Evolutionary conservation across 768 basidiomycete genomes (phyloP).

Genomic region (Candolleomyces efflorescens): DNA sequence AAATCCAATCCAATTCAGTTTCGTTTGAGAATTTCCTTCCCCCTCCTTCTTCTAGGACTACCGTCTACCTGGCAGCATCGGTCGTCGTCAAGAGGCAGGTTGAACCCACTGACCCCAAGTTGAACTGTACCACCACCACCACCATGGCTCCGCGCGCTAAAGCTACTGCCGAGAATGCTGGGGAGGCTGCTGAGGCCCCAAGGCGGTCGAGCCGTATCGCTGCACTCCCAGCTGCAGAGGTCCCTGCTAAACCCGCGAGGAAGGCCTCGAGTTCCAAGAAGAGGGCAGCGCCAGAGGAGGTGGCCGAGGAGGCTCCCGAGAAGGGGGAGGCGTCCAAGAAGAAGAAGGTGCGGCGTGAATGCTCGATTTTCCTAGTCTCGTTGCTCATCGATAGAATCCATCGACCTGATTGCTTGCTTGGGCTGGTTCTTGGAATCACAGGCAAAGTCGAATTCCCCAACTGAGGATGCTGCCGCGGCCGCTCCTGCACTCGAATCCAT

Average conservation of each 20-base stretch:
- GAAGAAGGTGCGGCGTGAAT: slow-evolving; percentile 32
- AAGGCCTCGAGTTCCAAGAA: slow-evolving; percentile 36
- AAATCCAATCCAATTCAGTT: no score
- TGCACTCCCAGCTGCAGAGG: slow-evolving; percentile 39
- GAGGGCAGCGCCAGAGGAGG: slow-evolving; percentile 31
- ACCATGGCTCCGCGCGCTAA: background rate
- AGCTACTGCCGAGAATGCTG: background rate
- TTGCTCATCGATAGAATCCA: background rate
- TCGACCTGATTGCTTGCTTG: slow-evolving; percentile 1
- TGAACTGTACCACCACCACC: no score
- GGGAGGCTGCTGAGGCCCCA: slow-evolving; percentile 32
- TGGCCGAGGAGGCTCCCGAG: slow-evolving; percentile 24
- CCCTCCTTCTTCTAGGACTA: no score
- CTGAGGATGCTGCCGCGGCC: slow-evolving; percentile 20
- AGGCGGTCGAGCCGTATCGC: slow-evolving; percentile 58
- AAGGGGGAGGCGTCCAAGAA: slow-evolving; percentile 2
- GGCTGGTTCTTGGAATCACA: slow-evolving; percentile 4
- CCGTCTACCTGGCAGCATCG: no score
- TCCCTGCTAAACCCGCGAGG: slow-evolving; percentile 19
- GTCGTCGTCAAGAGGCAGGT: no score
- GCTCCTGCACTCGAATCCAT: slow-evolving; percentile 33
- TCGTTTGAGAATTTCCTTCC: no score
- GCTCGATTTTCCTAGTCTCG: slow-evolving; percentile 4
- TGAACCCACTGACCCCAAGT: no score
- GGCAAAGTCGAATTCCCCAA: slow-evolving; percentile 27